Evolutionary conservation across 2,329 filamentous ascomycete species (phyloP), one percentile per base, ranked within the genome.

Genomic region (Colletotrichum sp.): DNA sequence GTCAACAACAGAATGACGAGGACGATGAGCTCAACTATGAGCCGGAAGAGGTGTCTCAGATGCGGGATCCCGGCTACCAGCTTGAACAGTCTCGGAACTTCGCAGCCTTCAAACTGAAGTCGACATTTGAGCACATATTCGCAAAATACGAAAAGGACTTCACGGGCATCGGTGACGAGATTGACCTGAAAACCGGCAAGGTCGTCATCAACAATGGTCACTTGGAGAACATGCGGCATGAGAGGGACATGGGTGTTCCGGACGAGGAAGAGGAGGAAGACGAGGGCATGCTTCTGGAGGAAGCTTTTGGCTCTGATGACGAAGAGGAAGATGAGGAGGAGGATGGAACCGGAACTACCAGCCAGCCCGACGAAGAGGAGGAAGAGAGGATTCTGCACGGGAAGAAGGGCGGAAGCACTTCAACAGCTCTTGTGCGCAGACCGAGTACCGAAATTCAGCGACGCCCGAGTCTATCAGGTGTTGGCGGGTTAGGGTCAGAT

Each of bases 151-250:
- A 90, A 69, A 93, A 90, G 78, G 94, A 98, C 82, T 98, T 98
- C 81, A 92, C 92, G 3, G 94, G 93, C 6, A 89, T 96, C 67
- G 96, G 94, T 70, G 96, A 99, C 83, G 96, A 98, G 85, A 96
- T 99, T 80, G 95, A 99, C 83, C 88, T 98, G 72, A 88, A 89
- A 66, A 96, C 95, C 0, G 96, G 95, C 70, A 89, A 95, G 74
- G 92, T 99, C 63, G 89, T 98, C n/a, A 93, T 98, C 72, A 91
- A 99, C 84, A 97, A 98, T 87, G 96, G 97, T 0, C 97, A 99
- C 85, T 83, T 98, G 68, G 83, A 90, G 67, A 81, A 82, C 83
- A 91, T 81, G 92, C 95, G 89, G 81, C 86, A 81, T 83, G 91
- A 84, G 89, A 93, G 82, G 85, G 86, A 87, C 60, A 82, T 85